A percentile compares a stretch with the other conserved stretches of the same genome.
Evolutionary conservation across 345 rosid species (phyloP).

Genomic region (Sonneratia alba): DNA sequence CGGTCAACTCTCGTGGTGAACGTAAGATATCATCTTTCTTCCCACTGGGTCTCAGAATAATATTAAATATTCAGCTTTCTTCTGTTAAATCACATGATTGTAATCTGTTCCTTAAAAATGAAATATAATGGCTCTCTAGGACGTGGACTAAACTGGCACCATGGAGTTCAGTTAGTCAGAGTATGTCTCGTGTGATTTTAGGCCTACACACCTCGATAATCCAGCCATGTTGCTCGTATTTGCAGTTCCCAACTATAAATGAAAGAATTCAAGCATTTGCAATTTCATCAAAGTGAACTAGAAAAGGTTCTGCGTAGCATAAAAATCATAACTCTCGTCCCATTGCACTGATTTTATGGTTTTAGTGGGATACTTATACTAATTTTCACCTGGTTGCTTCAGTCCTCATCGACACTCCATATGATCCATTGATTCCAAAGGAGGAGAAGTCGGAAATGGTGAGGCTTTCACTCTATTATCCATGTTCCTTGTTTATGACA

Average conservation of each 20-base stretch:
- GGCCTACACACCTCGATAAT: background rate
- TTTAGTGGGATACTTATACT: background rate
- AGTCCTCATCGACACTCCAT: conserved; percentile 69
- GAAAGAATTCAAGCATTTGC: background rate
- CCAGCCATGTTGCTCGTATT: no score
- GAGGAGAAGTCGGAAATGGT: conserved; percentile 69
- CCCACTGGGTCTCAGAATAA: background rate
- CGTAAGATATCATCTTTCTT: conserved; percentile 29
- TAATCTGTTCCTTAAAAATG: no score
- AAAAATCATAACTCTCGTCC: no score
- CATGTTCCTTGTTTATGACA: background rate
- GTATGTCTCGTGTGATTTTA: background rate
- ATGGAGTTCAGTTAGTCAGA: no score
- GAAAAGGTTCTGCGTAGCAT: background rate
- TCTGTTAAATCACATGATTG: no score
- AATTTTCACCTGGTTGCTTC: conserved; percentile 8
- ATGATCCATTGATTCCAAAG: conserved; percentile 57
- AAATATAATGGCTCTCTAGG: no score
- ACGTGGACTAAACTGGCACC: no score
- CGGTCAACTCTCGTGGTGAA: conserved; percentile 65
- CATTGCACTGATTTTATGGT: background rate
- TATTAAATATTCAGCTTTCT: no score
- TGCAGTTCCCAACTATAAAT: no score
- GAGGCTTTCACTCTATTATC: background rate
- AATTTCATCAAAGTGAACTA: background rate